Evolutionary conservation across 176 grass and related monocot species (phyloP), one percentile per base, ranked within the genome.

Genomic region (Ampelocalamus luodianensis): DNA sequence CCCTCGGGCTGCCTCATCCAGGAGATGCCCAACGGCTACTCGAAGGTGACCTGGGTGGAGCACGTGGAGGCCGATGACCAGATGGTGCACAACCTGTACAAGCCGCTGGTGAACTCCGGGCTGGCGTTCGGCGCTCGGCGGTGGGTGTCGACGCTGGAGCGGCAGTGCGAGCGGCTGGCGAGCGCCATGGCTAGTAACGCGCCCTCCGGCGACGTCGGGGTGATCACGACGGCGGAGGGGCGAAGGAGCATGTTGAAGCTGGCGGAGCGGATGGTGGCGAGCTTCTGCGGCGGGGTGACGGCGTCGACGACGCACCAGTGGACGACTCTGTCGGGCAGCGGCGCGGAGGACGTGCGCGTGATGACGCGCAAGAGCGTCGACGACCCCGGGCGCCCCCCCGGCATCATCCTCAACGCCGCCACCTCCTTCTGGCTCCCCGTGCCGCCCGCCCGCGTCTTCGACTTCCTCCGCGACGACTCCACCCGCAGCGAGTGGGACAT

Each of bases 21-120:
- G 61, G 93, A 93, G 69, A 87, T 93, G 89, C 93, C 93, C 0
- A 93, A 93, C 61, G 93, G 96, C 36, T 92, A 95, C 91, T 95
- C 96, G 4, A 91, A 91, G 77, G 93, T 97, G 65, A 91, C 89
- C 7, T 98, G 96, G 96, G 91, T 98, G 53, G 96, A 98, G 83
- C 96, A 98, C 55, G 93, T 87, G 42, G 96, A 98, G 71, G 87
- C 83, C 13, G 89, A 90, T 46, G 93, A 95, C 17, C 74, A 76
- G 6, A 83, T 83, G 79, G 89, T 95, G 39, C 93, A 93, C 58
- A 73, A 90, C 34, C 84, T 95, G 15, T 98, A 93, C 91, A 93
- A 88, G 23, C 89, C 93, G 2, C 74, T 98, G 43, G 93, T 95
- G 9, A 89, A 87, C 68, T 95, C 91, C 15, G 91, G 96, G 13